Evolutionary conservation across 306 rosid species (phyloP), one percentile per base, ranked within the genome.

Genomic region (Quercus mongolica): DNA sequence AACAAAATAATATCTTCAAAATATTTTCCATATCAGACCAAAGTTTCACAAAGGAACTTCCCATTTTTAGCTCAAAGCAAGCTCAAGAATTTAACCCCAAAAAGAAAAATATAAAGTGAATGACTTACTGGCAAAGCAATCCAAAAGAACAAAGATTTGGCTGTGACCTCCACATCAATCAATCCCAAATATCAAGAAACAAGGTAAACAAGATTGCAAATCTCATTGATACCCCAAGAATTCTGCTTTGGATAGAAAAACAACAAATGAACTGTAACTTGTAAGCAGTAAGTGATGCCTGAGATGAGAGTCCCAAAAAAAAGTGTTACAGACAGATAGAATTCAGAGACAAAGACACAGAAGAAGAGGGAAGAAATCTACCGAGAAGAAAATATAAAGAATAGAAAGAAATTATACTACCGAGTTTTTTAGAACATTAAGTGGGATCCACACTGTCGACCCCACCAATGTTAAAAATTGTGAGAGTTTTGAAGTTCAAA

Each of bases 91-190:
- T 35, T 73, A 30, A 54, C 74, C 68, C 41, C 31, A 74, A 46
- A 2, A 49, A 26, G 28, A 58, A 46, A 15, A 31, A 18, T 35
- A 78, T 64, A 61, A 69, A 86, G 76, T 77, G 84, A 85, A 79
- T 72, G 80, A 81, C 98, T 86, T 91, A 88, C 91, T 79, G 81
- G 75, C 59, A 89, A 89, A 89, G 97, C 90, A 90, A 91, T 74
- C 76, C 84, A 81, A 80, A 54, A 59, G 85, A 84, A 83, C 81
- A 81, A 79, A 83, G 86, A 85, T 73, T 68, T 72, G 82, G 84
- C 84, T 71, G 81, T 73, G 74, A 86, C 89, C 88, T 58, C 81
- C 86, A 76, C 81, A 87, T 82, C 71, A 86, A 82, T 83, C 78
- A 79, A 41, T 77, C 83, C 85, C 55, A 86, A 79, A 80, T 84